phyloP scores from a whole-genome alignment of 192 early-diverging fungal species.

The Entrophospora sp. region DNA sequence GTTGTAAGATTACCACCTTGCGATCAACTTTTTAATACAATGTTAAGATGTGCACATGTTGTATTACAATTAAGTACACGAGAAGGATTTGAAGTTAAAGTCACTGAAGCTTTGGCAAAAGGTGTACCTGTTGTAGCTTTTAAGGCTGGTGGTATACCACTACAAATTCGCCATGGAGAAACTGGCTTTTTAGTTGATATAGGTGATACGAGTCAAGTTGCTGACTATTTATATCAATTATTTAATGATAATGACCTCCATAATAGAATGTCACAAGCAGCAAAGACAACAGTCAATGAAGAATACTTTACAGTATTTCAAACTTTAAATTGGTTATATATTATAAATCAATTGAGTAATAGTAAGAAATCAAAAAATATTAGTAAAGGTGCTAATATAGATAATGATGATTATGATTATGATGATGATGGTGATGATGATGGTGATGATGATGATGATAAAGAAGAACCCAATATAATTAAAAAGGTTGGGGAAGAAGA shows the following conservation, averaged over 20 bases:
- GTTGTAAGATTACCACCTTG: constrained; percentile 61
- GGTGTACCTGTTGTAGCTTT: constrained; percentile 48
- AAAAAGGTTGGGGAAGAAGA: too few relatives aligned
- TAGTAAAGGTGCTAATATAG: constrained; percentile 6
- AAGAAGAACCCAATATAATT: constrained; percentile 14
- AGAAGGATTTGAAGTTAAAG: constrained; percentile 83
- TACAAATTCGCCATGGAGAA: constrained; percentile 60
- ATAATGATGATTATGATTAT: constrained; percentile 8
- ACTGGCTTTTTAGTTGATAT: constrained; percentile 62
- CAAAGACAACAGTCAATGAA: constrained; percentile 45
- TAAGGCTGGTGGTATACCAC: constrained; percentile 72
- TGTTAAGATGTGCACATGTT: constrained; percentile 62
- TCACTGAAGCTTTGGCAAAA: constrained; percentile 85
- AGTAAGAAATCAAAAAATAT: constrained; percentile 16
- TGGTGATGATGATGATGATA: constrained; percentile 5
- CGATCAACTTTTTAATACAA: constrained; percentile 69
- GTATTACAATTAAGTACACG: constrained; percentile 86
- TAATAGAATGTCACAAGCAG: constrained; percentile 28
- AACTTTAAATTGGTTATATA: constrained; percentile 66
- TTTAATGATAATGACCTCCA: constrained; percentile 47
- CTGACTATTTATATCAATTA: constrained; percentile 49
- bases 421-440: constrained; percentile 17
- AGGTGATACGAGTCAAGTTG: constrained; percentile 51
- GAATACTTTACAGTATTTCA: constrained; percentile 61
- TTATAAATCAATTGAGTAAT: constrained; percentile 50